Base-by-base conservation (phyloP, 2,329 filamentous ascomycete species). In the Alternaria dauci region DNA sequence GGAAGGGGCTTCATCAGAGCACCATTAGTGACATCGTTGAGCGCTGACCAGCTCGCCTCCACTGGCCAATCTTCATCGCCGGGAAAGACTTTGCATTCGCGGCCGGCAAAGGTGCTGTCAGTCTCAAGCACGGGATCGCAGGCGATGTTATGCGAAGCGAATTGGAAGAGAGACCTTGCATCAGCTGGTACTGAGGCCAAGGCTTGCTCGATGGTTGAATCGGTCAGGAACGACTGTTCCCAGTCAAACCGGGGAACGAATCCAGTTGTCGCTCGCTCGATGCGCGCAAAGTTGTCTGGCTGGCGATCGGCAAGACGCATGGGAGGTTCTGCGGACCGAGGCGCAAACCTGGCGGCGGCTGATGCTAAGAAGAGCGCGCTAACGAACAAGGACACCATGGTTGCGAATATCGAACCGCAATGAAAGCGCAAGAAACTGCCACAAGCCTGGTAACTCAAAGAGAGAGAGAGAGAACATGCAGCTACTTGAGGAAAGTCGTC, bases 1-100 rank as follows among this genome's bases (percentile, higher is more conserved):
- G 46, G 46, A n/a, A 50, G 18, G n/a, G 46, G 46, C 46, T 50
- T 50, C 20, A 50, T 11, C 23, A 50, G 32, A 50, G 46, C 46
- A 38, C 46, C 46, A n/a, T 38, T 26, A 20, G 32, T 50, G 20
- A 50, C n/a, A 26, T 38, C 14, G 20, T 50, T 50, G 46, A 50
- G 46, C 20, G 46, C 5, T 32, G 46, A 50, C 46, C 46, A 50
- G 46, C 46, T 50, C n/a, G 30, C 46, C 30, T 50, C 30, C 14
- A 14, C 32, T 20, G 46, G 46, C 46, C 46, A 50, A 18, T 50
- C 46, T 50, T 50, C 46, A 25, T 50, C 46, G 30, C 46, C 46
- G 18, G 32, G 46, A 8, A 50, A 50, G 8, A 50, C 46, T 32
- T 50, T 50, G 46, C 46, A 50, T 50, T 50, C 14, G 8, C 46